phyloP scores from a whole-genome alignment of 495 filamentous ascomycete genomes.

The Penicillium chermesinum region DNA sequence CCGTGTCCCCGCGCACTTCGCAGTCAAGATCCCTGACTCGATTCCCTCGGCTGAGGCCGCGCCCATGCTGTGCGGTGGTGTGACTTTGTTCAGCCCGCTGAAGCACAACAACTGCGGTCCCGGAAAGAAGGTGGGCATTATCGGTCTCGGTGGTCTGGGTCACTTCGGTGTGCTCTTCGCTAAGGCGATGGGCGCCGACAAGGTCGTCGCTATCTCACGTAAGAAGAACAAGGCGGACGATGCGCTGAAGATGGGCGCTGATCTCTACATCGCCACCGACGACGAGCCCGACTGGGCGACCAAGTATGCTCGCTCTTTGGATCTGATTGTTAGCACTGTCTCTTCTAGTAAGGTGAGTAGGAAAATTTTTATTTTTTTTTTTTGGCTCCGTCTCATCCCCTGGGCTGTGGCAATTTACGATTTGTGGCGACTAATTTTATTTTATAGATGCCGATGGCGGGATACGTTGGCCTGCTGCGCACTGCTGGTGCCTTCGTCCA shows the following conservation, averaged over 20 bases:
- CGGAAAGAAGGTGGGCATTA: conserved; percentile 76
- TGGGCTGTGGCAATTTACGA: not conserved
- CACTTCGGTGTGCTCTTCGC: conserved; percentile 60
- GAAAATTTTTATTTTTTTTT: not conserved
- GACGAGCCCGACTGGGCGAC: conserved; percentile 71
- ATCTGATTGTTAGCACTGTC: conserved; percentile 80
- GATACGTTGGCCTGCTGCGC: conserved; percentile 64
- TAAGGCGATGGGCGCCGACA: conserved; percentile 66
- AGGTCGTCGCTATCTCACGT: conserved; percentile 75
- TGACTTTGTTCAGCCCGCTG: conserved; percentile 73
- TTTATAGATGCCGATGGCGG: conserved; percentile 61
- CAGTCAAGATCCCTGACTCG: conserved; percentile 69
- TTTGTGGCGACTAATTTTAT: not conserved
- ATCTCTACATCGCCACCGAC: conserved; percentile 75
- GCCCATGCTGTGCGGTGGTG: conserved; percentile 81
- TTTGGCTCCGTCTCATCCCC: not conserved
- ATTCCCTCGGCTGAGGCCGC: conserved; percentile 58
- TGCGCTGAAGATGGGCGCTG: conserved; percentile 55
- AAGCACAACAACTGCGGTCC: conserved; percentile 70
- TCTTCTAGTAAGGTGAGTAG: conserved; percentile 52
- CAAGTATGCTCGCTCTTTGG: conserved; percentile 60
- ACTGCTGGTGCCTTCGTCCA: conserved; percentile 72
- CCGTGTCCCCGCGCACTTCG: conserved; percentile 68
- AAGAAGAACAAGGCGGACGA: conserved; percentile 62
- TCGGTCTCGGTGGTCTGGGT: conserved; percentile 80